Evolutionary conservation across 2,329 filamentous ascomycete genomes (phyloP).

Genomic region (Cladophialophora psammophila): DNA sequence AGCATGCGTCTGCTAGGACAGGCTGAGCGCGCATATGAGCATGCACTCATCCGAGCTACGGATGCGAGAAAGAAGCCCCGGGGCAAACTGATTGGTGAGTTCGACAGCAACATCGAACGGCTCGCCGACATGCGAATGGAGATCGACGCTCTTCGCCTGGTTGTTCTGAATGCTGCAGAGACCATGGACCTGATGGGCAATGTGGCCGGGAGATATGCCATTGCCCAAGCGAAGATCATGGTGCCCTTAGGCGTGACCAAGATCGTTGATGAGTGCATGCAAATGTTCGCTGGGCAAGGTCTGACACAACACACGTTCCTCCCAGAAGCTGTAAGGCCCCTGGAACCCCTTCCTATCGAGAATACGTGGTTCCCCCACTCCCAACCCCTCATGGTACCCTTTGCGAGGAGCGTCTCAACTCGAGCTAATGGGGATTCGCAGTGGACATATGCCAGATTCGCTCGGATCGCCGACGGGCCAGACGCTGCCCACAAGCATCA

Average conservation of each 20-base stretch:
- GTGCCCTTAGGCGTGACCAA: slow-evolving; percentile 27
- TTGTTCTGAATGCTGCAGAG: slow-evolving; percentile 86
- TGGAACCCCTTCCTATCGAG: neutral
- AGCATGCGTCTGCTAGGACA: slow-evolving; percentile 84
- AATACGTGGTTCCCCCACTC: neutral
- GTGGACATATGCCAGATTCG: slow-evolving; percentile 77
- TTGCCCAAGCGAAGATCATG: slow-evolving; percentile 48
- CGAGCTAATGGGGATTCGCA: neutral
- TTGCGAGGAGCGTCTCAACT: slow-evolving; percentile 48
- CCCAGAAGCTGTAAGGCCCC: slow-evolving; percentile 55
- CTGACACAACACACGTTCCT: slow-evolving; percentile 86
- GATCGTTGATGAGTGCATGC: slow-evolving; percentile 36
- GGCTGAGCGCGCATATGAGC: slow-evolving; percentile 82
- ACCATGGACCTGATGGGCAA: slow-evolving; percentile 86
- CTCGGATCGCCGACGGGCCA: slow-evolving; percentile 81
- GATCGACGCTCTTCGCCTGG: slow-evolving; percentile 80
- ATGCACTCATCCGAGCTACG: slow-evolving; percentile 86
- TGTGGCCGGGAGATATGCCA: slow-evolving; percentile 82
- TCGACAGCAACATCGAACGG: slow-evolving; percentile 87
- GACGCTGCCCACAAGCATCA: slow-evolving; percentile 80
- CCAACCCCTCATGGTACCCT: neutral
- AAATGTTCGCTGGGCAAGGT: slow-evolving; percentile 72
- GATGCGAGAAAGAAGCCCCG: slow-evolving; percentile 83
- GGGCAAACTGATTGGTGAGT: slow-evolving; percentile 78
- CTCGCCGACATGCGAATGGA: slow-evolving; percentile 83